phyloP scores from a whole-genome alignment of 78 protist species.

The Mastigamoeba balamuthi region DNA sequence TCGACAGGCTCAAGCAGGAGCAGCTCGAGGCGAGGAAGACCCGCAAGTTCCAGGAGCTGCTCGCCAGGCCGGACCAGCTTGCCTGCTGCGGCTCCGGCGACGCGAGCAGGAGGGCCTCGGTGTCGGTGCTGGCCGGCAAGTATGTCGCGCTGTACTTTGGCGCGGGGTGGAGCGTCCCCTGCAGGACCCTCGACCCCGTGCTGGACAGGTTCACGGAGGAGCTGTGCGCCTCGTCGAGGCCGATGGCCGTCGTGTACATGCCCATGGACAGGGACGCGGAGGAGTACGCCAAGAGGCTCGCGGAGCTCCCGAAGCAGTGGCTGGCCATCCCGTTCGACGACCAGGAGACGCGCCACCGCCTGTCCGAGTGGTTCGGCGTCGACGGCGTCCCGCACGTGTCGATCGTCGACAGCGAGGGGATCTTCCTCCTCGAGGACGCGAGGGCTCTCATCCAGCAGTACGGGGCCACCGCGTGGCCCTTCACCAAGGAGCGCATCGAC shows the following conservation, averaged over 20 bases:
- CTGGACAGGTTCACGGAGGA: background rate
- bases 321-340: background rate
- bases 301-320: background rate
- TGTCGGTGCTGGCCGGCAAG: background rate
- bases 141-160: background rate
- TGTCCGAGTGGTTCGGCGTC: background rate
- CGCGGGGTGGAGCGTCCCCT: background rate
- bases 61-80: no score
- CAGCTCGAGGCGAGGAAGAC: no score
- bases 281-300: background rate
- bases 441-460: background rate
- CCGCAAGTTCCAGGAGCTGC: no score
- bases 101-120: background rate
- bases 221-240: background rate
- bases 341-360: background rate
- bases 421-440: background rate
- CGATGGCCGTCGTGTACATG: background rate
- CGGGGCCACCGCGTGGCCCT: background rate
- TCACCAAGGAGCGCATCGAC: background rate
- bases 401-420: background rate
- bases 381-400: background rate
- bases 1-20: no score
- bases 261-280: background rate
- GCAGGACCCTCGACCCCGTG: background rate
- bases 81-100: background rate